Base-by-base conservation (phyloP, 75 land plant species). In the Selaginella moellendorffii region DNA sequence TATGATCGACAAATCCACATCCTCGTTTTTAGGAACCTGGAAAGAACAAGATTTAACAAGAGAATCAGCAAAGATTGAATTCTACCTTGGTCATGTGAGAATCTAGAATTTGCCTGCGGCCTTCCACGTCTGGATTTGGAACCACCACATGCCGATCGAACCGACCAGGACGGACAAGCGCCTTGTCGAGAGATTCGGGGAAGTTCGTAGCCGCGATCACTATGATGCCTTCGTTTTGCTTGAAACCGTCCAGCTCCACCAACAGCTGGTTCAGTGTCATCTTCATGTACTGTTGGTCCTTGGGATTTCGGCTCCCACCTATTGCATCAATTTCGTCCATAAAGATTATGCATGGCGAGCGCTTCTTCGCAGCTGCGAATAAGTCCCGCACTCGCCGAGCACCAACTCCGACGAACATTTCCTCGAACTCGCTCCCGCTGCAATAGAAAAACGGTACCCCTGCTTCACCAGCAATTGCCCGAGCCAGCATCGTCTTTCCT, bases 241-340 rank as follows among this genome's bases (percentile, higher is more conserved):
- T 90, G 64, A 95, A 95, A 24, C 99, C 99, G 76, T 95, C 99
- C 36, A 95, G 71, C 63, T 95, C 99, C 26, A 95, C 99, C 63
- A 95, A 79, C 61, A 95, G 71, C 76, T 95, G 99, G 71, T 95
- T 89, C 64, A 95, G 63, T 31, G 99, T 95, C 99, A 89, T 95
- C 71, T 82, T 95, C 87, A 86, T 84, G 69, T 90, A 88, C 66
- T 93, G 99, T 56, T 90, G 91, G 51, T 95, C 99, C 71, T 90
- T 89, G 0, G 90, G 97, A 60, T 95, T 95, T 27, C 98, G 85
- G 61, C 85, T 87, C 29, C 96, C 96, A 21, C 96, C 98, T 30
- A 93, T 89, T 54, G 98, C 96, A 82, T 93, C 98, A 61, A 93
- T 93, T 72, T 93, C 98, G 79, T 93, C 98, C 72, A 93, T 89